Percentiles rank a stretch among this genome's conserved stretches.
Evolutionary conservation across 1,139 yeast genomes (phyloP).

Genomic region (Pneumocystis carinii): DNA sequence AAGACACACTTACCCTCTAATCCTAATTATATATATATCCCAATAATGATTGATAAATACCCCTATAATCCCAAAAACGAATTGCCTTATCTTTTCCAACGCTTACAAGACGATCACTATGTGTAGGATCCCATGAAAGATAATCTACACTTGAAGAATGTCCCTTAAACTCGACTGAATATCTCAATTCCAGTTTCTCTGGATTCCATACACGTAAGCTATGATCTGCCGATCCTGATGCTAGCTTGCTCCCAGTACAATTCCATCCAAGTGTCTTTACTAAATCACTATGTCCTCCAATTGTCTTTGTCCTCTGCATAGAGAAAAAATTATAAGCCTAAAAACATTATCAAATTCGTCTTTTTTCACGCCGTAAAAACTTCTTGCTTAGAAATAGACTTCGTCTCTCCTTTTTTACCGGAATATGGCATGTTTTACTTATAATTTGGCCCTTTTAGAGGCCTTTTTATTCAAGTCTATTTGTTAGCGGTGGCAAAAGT

Average conservation of each 20-base stretch:
- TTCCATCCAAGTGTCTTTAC: constrained; percentile 15
- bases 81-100: constrained; percentile 15
- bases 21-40: background rate
- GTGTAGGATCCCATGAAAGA: constrained; percentile 16
- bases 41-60: background rate
- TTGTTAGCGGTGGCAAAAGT: no score
- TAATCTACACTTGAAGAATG: constrained; percentile 12
- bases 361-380: background rate
- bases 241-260: constrained; percentile 15
- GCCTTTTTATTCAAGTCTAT: no score
- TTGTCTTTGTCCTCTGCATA: constrained; percentile 12
- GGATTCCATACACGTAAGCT: constrained; percentile 16
- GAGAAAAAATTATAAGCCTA: background rate
- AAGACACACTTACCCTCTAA: constrained; percentile 4
- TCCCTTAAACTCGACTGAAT: constrained; percentile 13
- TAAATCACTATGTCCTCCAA: constrained; percentile 28
- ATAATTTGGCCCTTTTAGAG: background rate
- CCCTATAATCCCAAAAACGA: constrained; percentile 15
- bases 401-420: background rate
- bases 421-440: background rate
- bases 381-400: background rate
- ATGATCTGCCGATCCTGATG: constrained; percentile 11
- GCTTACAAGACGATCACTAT: constrained; percentile 13
- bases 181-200: constrained; percentile 14
- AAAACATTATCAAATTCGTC: background rate